Percentiles rank a stretch among this genome's conserved stretches.
These are phyloP conservation scores for Pelargonium myrrhifolium DNA, from an alignment of 441 rosid genomes.

Conservation along the genomic window DNA sequence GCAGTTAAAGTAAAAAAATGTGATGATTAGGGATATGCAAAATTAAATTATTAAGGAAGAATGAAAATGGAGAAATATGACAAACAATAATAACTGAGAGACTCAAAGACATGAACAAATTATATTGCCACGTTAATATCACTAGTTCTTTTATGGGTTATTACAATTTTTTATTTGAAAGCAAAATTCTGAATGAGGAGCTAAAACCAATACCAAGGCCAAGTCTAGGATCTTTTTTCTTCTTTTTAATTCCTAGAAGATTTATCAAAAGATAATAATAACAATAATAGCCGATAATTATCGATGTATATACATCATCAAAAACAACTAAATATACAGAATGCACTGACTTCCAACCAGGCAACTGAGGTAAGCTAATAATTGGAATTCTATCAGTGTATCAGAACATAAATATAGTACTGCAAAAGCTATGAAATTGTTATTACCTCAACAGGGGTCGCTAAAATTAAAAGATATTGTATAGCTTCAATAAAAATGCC, in stretches of 20 bases:
- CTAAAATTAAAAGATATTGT: conserved; percentile 73
- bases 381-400: neutral
- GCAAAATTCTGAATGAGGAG: neutral
- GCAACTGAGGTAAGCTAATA: conserved; percentile 4
- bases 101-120: neutral
- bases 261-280: neutral
- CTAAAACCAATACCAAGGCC: neutral
- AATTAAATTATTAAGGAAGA: neutral
- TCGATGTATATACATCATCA: neutral
- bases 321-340: neutral
- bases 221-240: neutral
- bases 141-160: neutral
- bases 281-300: neutral
- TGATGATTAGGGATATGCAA: neutral
- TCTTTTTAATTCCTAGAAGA: neutral
- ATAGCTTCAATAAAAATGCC: conserved; percentile 92
- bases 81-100: neutral
- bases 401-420: neutral
- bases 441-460: conserved; percentile 87
- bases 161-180: neutral
- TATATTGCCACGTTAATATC: neutral
- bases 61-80: neutral
- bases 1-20: neutral
- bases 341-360: neutral
- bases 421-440: conserved; percentile 9